Percentiles rank a stretch among this genome's conserved stretches.
Evolutionary conservation across 2,329 filamentous ascomycete genomes (phyloP).

Genomic region (Pochonia chlamydosporia): DNA sequence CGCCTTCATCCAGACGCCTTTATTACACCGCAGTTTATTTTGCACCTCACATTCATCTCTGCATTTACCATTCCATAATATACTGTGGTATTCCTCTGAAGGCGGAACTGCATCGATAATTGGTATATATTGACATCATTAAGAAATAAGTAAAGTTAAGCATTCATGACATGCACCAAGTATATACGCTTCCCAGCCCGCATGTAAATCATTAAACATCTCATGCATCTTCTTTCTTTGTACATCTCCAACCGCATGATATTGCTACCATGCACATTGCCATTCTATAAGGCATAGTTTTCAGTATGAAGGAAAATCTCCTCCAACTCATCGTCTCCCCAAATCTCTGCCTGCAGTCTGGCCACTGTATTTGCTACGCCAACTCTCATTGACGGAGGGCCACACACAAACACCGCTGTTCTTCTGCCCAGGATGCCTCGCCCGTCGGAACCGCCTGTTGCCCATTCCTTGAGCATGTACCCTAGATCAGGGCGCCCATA

Average conservation of each 20-base stretch:
- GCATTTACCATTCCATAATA: too few species aligned
- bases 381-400: slow-evolving; percentile 78
- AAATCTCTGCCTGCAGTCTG: slow-evolving; percentile 73
- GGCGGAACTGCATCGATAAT: too few species aligned
- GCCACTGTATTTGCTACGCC: slow-evolving; percentile 86
- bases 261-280: background rate
- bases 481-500: slow-evolving; percentile 86
- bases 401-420: slow-evolving; percentile 89
- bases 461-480: slow-evolving; percentile 79
- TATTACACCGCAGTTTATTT: too few species aligned
- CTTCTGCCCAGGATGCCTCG: slow-evolving; percentile 68
- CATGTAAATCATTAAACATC: background rate
- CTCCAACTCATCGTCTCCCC: slow-evolving; percentile 70
- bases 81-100: too few species aligned
- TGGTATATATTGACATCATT: background rate
- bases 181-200: background rate
- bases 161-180: background rate
- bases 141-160: background rate
- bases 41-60: too few species aligned
- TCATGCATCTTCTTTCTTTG: background rate
- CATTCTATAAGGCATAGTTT: slow-evolving; percentile 73
- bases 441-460: slow-evolving; percentile 61
- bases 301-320: slow-evolving; percentile 94
- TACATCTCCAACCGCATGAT: background rate
- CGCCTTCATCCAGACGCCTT: too few species aligned